Evolutionary conservation across 768 basidiomycete genomes (phyloP).

Genomic region (Kwoniella botswanensis): DNA sequence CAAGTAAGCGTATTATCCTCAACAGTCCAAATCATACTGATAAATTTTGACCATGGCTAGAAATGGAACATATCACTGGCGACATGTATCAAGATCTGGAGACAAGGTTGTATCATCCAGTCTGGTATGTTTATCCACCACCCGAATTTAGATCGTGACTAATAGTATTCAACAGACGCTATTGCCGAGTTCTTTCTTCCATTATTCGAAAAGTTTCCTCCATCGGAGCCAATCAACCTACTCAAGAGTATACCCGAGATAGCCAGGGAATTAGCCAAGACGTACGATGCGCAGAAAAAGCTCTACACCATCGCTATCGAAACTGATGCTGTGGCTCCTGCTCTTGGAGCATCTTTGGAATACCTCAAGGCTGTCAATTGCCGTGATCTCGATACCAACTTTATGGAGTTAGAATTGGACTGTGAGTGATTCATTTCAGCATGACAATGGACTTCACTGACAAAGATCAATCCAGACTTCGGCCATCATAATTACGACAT

Average conservation of each 20-base stretch:
- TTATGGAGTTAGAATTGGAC: slow-evolving; percentile 52
- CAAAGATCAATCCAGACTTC: slow-evolving; percentile 31
- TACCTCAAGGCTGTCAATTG: slow-evolving; percentile 50
- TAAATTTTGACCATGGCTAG: slow-evolving; percentile 11
- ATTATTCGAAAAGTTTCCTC: slow-evolving; percentile 39
- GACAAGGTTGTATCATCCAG: slow-evolving; percentile 58
- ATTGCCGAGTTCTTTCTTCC: slow-evolving; percentile 44
- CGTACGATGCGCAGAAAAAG: slow-evolving; percentile 47
- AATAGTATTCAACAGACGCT: slow-evolving; percentile 27
- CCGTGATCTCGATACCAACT: slow-evolving; percentile 46
- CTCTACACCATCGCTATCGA: slow-evolving; percentile 46
- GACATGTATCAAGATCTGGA: slow-evolving; percentile 52
- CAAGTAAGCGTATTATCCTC: slow-evolving; percentile 26
- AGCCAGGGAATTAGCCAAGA: slow-evolving; percentile 48
- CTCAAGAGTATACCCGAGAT: slow-evolving; percentile 48
- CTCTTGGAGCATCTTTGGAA: slow-evolving; percentile 50
- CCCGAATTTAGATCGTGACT: background rate
- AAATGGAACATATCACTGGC: slow-evolving; percentile 51
- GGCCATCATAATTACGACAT: slow-evolving; percentile 55
- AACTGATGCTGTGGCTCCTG: slow-evolving; percentile 51
- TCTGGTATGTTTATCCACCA: slow-evolving; percentile 29
- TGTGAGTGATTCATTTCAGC: slow-evolving; percentile 31
- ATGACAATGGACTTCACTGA: no score
- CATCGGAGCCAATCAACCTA: slow-evolving; percentile 44
- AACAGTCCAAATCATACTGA: background rate